Evolutionary conservation across 305 asterid species (phyloP), one percentile per base, ranked within the genome.

Genomic region (Rubia tinctorum): DNA sequence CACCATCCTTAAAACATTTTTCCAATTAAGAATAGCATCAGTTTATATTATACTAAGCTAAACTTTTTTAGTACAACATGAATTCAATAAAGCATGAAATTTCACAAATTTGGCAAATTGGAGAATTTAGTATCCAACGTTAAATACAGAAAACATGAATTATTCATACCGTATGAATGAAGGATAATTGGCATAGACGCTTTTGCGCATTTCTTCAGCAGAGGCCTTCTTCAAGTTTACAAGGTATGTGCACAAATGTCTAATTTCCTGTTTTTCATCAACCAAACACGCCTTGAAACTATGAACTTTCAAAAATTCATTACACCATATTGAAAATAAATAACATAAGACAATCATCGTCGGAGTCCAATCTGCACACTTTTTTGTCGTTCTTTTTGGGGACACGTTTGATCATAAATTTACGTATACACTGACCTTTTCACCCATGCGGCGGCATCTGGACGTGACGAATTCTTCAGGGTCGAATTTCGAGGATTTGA

Each of bases 131-230:
- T 30, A 30, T 30, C 34, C 34, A 30, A 30, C 34, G 34, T 30
- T 30, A 30, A 30, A 30, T 23, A 0, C 37, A 42, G 25, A 18
- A 43, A 20, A 43, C 59, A 23, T 22, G 30, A 47, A 49, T 68
- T 74, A 61, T 66, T 55, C 76, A 75, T 78, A 87, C 98, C 98
- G 89, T 79, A 93, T 91, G 70, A 93, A 93, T n/a, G 97, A 83
- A 0, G 95, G 79, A 78, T 93, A 93, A 78, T 93, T 91, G 53
- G 98, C 95, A 66, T 91, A 94, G 55, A 94, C 97, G 64, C 94
- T 91, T 79, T 81, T 91, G 12, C 97, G 84, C 96, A 91, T 94
- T 86, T 94, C 97, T 80, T 94, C 98, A 4, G 97, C 98, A 73
- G 97, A 94, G 66, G 95, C 97, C 86, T 88, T 94, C 91, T 87